A percentile compares a stretch with the other conserved stretches of the same genome.
Conservation (phyloP, 179 eudicot genomes). For the Gypsophila paniculata region DNA sequence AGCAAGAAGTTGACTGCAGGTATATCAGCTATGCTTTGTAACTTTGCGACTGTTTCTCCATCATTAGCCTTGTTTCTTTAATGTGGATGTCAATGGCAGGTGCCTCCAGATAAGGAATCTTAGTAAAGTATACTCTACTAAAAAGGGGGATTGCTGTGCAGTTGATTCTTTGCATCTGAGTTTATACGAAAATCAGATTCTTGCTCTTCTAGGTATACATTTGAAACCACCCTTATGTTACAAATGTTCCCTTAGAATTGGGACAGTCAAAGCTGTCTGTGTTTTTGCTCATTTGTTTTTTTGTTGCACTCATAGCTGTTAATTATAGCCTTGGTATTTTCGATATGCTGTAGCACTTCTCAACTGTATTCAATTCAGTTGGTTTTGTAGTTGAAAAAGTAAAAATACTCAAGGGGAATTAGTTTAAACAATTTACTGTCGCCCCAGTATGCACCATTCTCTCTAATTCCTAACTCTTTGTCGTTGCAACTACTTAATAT, state of each 20-base stretch:
- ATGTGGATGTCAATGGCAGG: constrained; percentile 44
- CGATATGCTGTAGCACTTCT: background rate
- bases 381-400: constrained; percentile 5
- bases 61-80: constrained; percentile 3
- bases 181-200: constrained; percentile 89
- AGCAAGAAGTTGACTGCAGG: constrained; percentile 92
- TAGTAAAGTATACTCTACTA: constrained; percentile 63
- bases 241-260: background rate
- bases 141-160: constrained; percentile 77
- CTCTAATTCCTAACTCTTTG: constrained; percentile 4
- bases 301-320: background rate
- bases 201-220: constrained; percentile 83
- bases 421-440: constrained; percentile 13
- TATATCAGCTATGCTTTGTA: constrained; percentile 23
- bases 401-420: background rate
- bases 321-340: background rate
- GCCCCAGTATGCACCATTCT: background rate
- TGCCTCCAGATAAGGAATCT: constrained; percentile 89
- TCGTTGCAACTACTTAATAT: constrained; percentile 1
- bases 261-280: constrained; percentile 1
- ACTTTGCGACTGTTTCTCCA: background rate
- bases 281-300: background rate
- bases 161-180: constrained; percentile 77
- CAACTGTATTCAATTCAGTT: background rate
- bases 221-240: background rate